Evolutionary conservation across 1,139 yeast genomes (phyloP).

Genomic region (Casaregolazyma lundiana): DNA sequence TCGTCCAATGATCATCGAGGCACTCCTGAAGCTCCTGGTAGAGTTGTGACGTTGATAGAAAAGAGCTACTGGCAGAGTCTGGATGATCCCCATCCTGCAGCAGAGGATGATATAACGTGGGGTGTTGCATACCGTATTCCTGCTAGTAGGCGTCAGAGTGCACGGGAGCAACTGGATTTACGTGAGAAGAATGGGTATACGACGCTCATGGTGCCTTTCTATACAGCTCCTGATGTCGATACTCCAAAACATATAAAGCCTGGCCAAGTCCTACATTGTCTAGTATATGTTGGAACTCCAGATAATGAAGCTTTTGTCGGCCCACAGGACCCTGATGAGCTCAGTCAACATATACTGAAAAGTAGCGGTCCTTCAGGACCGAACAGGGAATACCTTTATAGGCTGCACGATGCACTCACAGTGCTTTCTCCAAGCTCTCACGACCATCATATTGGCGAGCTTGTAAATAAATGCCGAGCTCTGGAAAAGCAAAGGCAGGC

Average conservation of each 20-base stretch:
- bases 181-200: slow-evolving; percentile 90
- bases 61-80: slow-evolving; percentile 46
- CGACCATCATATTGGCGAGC: slow-evolving; percentile 36
- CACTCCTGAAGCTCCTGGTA: slow-evolving; percentile 75
- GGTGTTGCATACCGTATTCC: slow-evolving; percentile 86
- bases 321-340: slow-evolving; percentile 53
- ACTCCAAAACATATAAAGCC: slow-evolving; percentile 29
- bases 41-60: slow-evolving; percentile 75
- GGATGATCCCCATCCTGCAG: slow-evolving; percentile 41
- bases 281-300: slow-evolving; percentile 78
- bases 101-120: slow-evolving; percentile 51
- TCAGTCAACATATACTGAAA: slow-evolving; percentile 56
- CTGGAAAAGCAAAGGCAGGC: neutral
- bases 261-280: slow-evolving; percentile 45
- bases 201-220: slow-evolving; percentile 63
- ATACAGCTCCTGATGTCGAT: slow-evolving; percentile 31
- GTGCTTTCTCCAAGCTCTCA: slow-evolving; percentile 40
- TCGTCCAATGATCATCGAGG: slow-evolving; percentile 88
- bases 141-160: slow-evolving; percentile 55
- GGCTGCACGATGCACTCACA: slow-evolving; percentile 50
- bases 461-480: slow-evolving; percentile 20
- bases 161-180: slow-evolving; percentile 63
- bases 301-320: slow-evolving; percentile 81
- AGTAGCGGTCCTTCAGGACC: slow-evolving; percentile 78
- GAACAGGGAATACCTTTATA: slow-evolving; percentile 64